Base-by-base conservation (phyloP, 768 basidiomycete genomes). In the Daedalea quercina region DNA sequence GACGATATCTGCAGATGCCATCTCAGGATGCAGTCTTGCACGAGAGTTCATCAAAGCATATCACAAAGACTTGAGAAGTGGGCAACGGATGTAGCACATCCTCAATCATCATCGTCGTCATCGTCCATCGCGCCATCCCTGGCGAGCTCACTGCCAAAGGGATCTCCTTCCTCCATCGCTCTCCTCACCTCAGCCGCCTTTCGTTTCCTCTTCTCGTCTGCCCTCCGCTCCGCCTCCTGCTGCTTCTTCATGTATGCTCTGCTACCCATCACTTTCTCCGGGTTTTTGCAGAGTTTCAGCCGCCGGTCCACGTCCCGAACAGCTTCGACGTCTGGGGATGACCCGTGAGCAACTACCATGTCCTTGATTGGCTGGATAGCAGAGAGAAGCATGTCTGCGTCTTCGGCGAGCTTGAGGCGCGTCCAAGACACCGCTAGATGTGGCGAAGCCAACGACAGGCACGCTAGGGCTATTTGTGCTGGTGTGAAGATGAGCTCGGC, bases 201-300 rank as follows among this genome's bases (percentile, higher is more conserved):
- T 43, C 65, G 69, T 47, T 53, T 54, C 52, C 90, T 74, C 66
- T 88, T 92, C 54, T 78, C 80, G 56, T 81, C 81, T 1, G 83
- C 84, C 61, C 76, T 78, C 50, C 72, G 79, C 60, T 90, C 88
- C 52, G 84, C 82, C 59, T 82, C 84, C n/a, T 75, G 80, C 58
- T 81, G 83, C 65, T 82, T 84, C 20, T 80, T 79, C 23, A 84
- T 66, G 66, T 87, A 93, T 2, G 90, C 87, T 55, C 81, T 85
- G 56, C 84, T 95, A n/a, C 93, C 94, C 12, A 84, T 82, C 4
- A 95, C 85, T 68, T 94, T 96, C 69, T 95, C 94, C 3, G 96
- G 96, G 62, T 99, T 98, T 66, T 93, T 90, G 74, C 95, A 97
- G 34, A 87, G 63, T 62, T 82, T 85, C 44, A 99, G 72, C 43